A percentile compares a stretch with the other conserved stretches of the same genome.
Conservation (phyloP, 768 basidiomycete genomes). For the Tricholoma matsutake region DNA sequence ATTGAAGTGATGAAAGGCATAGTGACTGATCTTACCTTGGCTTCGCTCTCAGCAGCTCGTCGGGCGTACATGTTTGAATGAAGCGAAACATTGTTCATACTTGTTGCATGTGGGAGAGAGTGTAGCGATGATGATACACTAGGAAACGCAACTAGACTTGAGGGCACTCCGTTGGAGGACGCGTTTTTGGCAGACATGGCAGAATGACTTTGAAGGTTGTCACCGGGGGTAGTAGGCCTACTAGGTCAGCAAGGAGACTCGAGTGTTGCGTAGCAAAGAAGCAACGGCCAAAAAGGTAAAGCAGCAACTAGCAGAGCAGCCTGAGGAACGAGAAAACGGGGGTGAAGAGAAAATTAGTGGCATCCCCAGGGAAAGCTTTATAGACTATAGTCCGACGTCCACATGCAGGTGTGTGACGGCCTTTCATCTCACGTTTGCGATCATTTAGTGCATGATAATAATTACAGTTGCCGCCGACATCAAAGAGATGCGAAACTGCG, state of each 20-base stretch:
- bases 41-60: constrained; percentile 69
- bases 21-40: constrained; percentile 48
- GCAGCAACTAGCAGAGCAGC: constrained; percentile 7
- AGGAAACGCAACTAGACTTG: constrained; percentile 69
- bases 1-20: neutral
- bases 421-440: constrained; percentile 29
- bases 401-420: constrained; percentile 32
- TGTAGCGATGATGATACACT: constrained; percentile 67
- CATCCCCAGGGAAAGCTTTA: constrained; percentile 29
- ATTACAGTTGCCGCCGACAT: constrained; percentile 24
- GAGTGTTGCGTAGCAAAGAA: constrained; percentile 3
- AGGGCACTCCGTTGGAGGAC: constrained; percentile 32
- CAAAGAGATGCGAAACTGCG: constrained; percentile 17
- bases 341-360: constrained; percentile 24
- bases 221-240: constrained; percentile 15
- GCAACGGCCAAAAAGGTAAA: constrained; percentile 6
- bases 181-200: constrained; percentile 30
- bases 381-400: constrained; percentile 18
- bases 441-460: constrained; percentile 19
- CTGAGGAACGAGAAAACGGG: constrained; percentile 11
- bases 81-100: constrained; percentile 59
- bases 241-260: constrained; percentile 12
- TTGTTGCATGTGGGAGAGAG: constrained; percentile 68
- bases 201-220: constrained; percentile 3
- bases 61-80: constrained; percentile 71